Evolutionary conservation across 805 yeast species (phyloP), one percentile per base, ranked within the genome.

Genomic region (Wickerhamomyces sydowiorum): DNA sequence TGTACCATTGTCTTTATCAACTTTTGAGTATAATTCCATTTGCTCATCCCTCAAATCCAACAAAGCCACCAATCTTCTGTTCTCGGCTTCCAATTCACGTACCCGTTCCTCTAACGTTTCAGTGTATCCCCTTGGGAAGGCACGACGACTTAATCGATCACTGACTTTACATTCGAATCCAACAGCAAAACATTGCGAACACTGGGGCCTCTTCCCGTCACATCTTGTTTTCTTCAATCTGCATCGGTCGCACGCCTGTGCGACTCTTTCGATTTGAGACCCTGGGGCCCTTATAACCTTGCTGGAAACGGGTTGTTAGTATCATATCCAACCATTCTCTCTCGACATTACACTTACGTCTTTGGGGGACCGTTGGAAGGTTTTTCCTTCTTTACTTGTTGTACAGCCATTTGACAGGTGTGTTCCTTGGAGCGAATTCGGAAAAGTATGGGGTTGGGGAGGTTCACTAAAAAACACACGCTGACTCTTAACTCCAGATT

Each of bases 191-290:
- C 97, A 89, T 45, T 85, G 83, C 0, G 91, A 76, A 59, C 97
- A 89, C 50, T 75, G 78, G 4, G 84, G 84, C 23, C 72, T 54
- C 43, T 75, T 73, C 1, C 93, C 93, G 51, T 85, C 91, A 65
- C 95, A 85, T 44, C 80, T 75, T 12, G 83, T 80, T 61, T 86
- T 86, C 56, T 85, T 86, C 38, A 86, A 77, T 39, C 96, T 67
- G 56, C 96, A 89, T 39, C 97, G 65, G 58, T 88, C 96, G 61
- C 96, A 88, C 0, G 96, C 96, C 57, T 88, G 96, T 0, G 96
- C 90, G 3, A 86, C 85, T 43, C 96, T 65, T 44, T 78, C 82
- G 1, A 75, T 69, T 22, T 74, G 69, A 13, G 79, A 66, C 2
- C 91, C 90, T 2, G 86, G 86, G 2, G 86, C 75, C 48, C 75